phyloP scores from a whole-genome alignment of 2,329 filamentous ascomycete genomes.

The Fusarium falciforme region DNA sequence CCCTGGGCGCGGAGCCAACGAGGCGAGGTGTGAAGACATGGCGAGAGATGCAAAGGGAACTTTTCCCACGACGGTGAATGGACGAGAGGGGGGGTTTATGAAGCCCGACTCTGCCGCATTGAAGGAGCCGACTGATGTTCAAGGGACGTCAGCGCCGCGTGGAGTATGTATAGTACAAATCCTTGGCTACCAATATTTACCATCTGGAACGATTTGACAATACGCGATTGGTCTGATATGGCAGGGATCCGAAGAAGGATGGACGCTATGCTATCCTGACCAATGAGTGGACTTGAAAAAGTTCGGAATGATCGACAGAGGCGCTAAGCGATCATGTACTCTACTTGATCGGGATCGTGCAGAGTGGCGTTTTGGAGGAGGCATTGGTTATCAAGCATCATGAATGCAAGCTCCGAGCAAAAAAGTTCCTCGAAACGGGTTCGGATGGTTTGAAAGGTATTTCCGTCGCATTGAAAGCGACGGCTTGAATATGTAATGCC shows the following conservation, averaged over 20 bases:
- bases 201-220: conserved; percentile 2
- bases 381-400: not conserved
- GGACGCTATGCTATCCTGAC: not conserved
- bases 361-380: not conserved
- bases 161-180: not conserved
- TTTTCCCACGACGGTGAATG: not conserved
- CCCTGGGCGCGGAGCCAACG: not conserved
- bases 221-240: not conserved
- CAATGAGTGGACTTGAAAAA: not conserved
- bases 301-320: not conserved
- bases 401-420: not conserved
- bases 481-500: no score
- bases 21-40: not conserved
- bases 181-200: not conserved
- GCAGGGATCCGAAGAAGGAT: not conserved
- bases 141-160: not conserved
- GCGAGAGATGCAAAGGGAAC: not conserved
- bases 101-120: not conserved
- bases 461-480: not conserved
- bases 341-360: not conserved
- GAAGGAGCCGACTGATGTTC: not conserved
- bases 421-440: conserved; percentile 1
- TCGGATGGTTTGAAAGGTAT: not conserved
- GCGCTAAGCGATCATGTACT: not conserved
- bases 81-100: not conserved